phyloP scores from a whole-genome alignment of 2,329 filamentous ascomycete species.

The Albifimbria verrucaria region DNA sequence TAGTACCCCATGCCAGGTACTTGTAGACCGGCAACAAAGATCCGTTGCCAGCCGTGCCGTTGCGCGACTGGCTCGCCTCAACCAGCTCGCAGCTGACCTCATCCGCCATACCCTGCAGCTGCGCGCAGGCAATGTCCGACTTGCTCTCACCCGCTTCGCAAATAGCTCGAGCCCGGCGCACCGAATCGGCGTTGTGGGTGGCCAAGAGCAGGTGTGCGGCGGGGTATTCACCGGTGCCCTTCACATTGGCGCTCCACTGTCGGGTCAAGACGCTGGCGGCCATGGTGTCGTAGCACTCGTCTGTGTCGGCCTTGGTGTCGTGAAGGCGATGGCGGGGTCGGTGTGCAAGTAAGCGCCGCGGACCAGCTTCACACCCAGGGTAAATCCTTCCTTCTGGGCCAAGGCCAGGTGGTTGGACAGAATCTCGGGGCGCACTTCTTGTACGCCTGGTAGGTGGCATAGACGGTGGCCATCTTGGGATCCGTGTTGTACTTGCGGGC shows the following conservation, averaged over 20 bases:
- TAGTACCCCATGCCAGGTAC: conserved; percentile 68
- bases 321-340: conserved; percentile 70
- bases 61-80: conserved; percentile 28
- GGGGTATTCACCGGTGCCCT: conserved; percentile 47
- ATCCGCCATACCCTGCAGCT: conserved; percentile 94
- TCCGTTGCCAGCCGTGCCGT: conserved; percentile 20
- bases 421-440: conserved; percentile 59
- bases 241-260: conserved; percentile 34
- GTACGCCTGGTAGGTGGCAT: conserved; percentile 78
- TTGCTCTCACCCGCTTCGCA: conserved; percentile 41
- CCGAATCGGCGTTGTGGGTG: conserved; percentile 76
- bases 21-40: conserved; percentile 60
- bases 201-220: conserved; percentile 67
- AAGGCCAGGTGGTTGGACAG: conserved; percentile 57
- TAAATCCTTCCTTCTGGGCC: conserved; percentile 59
- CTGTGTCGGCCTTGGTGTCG: conserved; percentile 69
- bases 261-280: conserved; percentile 64
- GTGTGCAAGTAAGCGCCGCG: conserved; percentile 70
- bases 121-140: conserved; percentile 47
- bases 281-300: conserved; percentile 69
- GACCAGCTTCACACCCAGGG: conserved; percentile 71
- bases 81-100: conserved; percentile 71
- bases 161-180: conserved; percentile 53
- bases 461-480: conserved; percentile 66
- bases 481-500: conserved; percentile 72